A percentile compares a stretch with the other conserved stretches of the same genome.
These are phyloP conservation scores for Nidula microcarpa DNA, from an alignment of 768 basidiomycete genomes.

Conservation along the genomic window DNA sequence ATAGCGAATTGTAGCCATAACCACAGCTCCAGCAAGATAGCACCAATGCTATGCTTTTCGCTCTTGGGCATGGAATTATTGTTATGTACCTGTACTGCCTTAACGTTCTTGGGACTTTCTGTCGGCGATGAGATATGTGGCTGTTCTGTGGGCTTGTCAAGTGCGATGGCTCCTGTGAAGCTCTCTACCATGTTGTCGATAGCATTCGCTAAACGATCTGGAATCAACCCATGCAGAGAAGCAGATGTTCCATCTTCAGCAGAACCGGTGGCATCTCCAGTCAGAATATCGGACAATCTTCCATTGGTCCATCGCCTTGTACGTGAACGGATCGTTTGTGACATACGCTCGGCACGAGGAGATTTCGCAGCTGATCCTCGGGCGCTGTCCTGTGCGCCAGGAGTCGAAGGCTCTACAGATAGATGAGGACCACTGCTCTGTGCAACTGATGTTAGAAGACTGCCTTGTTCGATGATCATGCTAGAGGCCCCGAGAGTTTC, in stretches of 20 bases:
- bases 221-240: slow-evolving; percentile 11
- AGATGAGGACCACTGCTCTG: too few species aligned
- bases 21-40: slow-evolving; percentile 70
- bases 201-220: slow-evolving; percentile 35
- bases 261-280: slow-evolving; percentile 4
- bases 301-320: slow-evolving; percentile 59
- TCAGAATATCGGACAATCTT: slow-evolving; percentile 37
- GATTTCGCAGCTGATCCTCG: slow-evolving; percentile 16
- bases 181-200: slow-evolving; percentile 46
- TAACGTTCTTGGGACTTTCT: not conserved
- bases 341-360: slow-evolving; percentile 34
- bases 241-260: not conserved
- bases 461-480: too few species aligned
- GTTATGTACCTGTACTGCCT: slow-evolving; percentile 10
- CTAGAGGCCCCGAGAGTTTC: not conserved
- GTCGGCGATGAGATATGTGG: not conserved
- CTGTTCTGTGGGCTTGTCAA: not conserved
- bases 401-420: too few species aligned
- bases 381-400: too few species aligned
- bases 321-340: slow-evolving; percentile 53
- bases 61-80: slow-evolving; percentile 1
- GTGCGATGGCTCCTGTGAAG: slow-evolving; percentile 13
- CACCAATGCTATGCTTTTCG: not conserved
- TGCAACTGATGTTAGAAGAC: too few species aligned
- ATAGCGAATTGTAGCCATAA: slow-evolving; percentile 80